Conservation (phyloP, 805 yeast species). For the Saccharomycopsis fermentans region DNA sequence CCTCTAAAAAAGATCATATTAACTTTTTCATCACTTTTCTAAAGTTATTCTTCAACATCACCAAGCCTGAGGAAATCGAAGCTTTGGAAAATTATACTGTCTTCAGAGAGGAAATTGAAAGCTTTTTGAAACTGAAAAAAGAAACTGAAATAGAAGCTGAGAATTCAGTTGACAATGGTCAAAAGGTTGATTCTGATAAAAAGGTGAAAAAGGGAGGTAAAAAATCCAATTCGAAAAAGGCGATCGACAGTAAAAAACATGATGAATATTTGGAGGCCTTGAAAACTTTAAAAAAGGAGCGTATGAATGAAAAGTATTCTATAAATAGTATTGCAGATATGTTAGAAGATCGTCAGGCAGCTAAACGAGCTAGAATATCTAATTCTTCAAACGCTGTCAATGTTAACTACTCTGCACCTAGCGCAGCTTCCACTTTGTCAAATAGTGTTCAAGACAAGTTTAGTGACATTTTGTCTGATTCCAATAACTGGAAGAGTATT, state of each 20-base stretch:
- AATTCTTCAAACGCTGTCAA: background rate
- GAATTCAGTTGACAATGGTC: background rate
- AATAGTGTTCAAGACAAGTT: constrained; percentile 12
- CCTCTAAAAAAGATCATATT: constrained; percentile 1
- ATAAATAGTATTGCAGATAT: background rate
- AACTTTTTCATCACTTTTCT: constrained; percentile 1
- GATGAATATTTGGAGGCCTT: background rate
- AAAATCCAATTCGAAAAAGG: background rate
- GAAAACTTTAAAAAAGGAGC: background rate
- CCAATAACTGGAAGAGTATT: background rate
- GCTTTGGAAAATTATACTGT: constrained; percentile 1
- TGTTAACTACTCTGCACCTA: background rate
- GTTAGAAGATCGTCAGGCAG: background rate
- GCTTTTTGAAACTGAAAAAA: background rate
- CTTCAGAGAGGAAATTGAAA: background rate
- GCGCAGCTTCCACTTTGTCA: constrained; percentile 15
- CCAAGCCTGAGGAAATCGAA: constrained; percentile 6
- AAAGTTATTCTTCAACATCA: constrained; percentile 5
- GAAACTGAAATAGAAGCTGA: background rate
- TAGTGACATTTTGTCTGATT: constrained; percentile 39
- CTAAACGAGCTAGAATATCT: background rate
- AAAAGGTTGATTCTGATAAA: background rate
- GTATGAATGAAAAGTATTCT: background rate
- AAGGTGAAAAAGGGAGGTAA: background rate
- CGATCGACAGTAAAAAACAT: background rate